Evolutionary conservation across 2,329 filamentous ascomycete species (phyloP).

Genomic region (Diaporthe velutina): DNA sequence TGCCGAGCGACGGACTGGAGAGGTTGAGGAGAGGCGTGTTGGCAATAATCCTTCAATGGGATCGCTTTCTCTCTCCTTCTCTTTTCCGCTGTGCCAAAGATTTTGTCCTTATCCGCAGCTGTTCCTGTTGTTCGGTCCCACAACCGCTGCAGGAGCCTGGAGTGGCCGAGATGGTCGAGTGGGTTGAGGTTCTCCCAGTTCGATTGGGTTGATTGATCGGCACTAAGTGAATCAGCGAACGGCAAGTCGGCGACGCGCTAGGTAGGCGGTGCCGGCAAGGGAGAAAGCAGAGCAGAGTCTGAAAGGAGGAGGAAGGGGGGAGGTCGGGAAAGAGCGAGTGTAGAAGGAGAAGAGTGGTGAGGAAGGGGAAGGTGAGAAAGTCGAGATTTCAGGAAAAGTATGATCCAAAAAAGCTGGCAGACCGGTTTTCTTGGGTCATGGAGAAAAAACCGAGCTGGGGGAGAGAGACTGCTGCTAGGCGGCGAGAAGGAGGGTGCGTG

Average conservation of each 20-base stretch:
- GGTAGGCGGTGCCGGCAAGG: conserved; percentile 37
- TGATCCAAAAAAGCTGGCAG: conserved; percentile 35
- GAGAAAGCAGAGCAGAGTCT: conserved; percentile 38
- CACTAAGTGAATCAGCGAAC: conserved; percentile 33
- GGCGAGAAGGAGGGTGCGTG: conserved; percentile 16
- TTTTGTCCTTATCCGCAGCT: conserved; percentile 1
- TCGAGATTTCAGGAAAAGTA: conserved; percentile 30
- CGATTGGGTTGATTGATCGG: conserved; percentile 22
- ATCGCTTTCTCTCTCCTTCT: neutral
- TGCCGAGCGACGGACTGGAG: conserved; percentile 5
- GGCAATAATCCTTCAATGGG: neutral
- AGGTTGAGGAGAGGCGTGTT: neutral
- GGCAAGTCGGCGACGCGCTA: conserved; percentile 38
- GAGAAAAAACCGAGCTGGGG: conserved; percentile 24
- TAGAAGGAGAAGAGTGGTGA: conserved; percentile 33
- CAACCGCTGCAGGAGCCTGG: neutral
- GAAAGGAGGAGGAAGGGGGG: conserved; percentile 42
- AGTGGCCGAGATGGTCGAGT: neutral
- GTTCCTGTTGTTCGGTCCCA: conserved; percentile 5
- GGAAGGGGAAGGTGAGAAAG: conserved; percentile 29
- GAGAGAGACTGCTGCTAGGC: conserved; percentile 19
- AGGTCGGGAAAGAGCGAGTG: conserved; percentile 43
- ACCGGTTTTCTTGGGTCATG: conserved; percentile 35
- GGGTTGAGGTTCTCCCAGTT: conserved; percentile 1
- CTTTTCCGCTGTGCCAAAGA: too few species aligned